Evolutionary conservation across 768 basidiomycete genomes (phyloP), one percentile per base, ranked within the genome.

Genomic region (Boletus insuetus): DNA sequence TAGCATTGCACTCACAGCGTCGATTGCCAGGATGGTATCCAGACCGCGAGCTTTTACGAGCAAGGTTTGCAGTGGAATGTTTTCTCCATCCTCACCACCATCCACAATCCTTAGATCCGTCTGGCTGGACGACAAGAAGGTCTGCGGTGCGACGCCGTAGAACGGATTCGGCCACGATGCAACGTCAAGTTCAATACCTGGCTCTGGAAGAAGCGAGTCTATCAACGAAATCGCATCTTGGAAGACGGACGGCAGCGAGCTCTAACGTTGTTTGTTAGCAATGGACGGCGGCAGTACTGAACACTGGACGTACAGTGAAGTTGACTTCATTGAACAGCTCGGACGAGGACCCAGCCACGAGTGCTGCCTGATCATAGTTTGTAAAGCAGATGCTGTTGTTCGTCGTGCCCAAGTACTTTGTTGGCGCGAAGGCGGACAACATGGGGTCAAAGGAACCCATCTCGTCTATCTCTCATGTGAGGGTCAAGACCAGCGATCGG

Each of bases 21-120:
- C 82, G 41, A 82, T 74, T 0, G 78, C 80, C 37, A 83, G 47
- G 58, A 84, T 77, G 9, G 75, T 72, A 53, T 83, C 82, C 49
- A 82, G 61, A 1, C 60, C 68, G 39, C 82, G 75, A 14, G 72
- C 71, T 38, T 73, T 66, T 45, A 80, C 74, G 17, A 82, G 72
- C 40, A 83, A 70, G 3, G 81, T 82, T 46, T 78, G 77, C 17
- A 82, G 34, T 4, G 81, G 79, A 38, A 81, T 66, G 53, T 76
- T 61, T 56, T 78, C 71, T 13, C 75, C 75, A 38, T 76, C 69
- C 54, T 72, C 71, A 5, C 78, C 77, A 22, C 78, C 78, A 46
- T 79, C 76, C 35, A 71, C 70, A 3, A 78, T 48, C 38, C 58
- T 57, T 0, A 79, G 64, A 24, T 73, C 60, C 11, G 55, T 63